phyloP scores from a whole-genome alignment of 306 rosid genomes.

The Quercus suber region DNA sequence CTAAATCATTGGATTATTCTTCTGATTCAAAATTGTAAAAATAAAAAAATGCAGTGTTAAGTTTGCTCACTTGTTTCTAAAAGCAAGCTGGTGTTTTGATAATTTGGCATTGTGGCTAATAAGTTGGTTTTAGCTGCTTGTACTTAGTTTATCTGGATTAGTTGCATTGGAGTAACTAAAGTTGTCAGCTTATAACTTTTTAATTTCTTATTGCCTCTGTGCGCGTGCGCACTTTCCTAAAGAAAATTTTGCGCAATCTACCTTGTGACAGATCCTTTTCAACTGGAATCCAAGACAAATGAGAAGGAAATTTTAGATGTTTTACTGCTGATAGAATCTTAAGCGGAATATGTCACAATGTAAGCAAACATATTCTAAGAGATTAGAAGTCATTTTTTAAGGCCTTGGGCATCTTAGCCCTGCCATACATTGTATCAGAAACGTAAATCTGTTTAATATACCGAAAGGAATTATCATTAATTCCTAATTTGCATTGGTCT shows the following conservation, averaged over 20 bases:
- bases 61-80: not conserved
- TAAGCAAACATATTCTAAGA: not conserved
- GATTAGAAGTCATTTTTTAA: not conserved
- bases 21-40: not conserved
- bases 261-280: not conserved
- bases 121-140: not conserved
- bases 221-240: not conserved
- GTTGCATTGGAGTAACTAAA: constrained; percentile 9
- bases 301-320: not conserved
- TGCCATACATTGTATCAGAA: not conserved
- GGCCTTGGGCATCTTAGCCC: too few species aligned
- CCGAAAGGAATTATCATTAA: not conserved
- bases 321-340: not conserved
- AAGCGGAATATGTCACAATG: not conserved
- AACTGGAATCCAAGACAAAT: not conserved
- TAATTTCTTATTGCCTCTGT: not conserved
- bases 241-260: not conserved
- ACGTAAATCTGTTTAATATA: not conserved
- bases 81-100: not conserved
- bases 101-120: constrained; percentile 7
- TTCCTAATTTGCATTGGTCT: not conserved
- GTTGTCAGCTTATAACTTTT: not conserved
- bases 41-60: not conserved
- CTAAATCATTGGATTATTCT: not conserved
- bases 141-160: constrained; percentile 9